Evolutionary conservation across 805 yeast species (phyloP).

Genomic region (Kodamaea nitidulidarum): DNA sequence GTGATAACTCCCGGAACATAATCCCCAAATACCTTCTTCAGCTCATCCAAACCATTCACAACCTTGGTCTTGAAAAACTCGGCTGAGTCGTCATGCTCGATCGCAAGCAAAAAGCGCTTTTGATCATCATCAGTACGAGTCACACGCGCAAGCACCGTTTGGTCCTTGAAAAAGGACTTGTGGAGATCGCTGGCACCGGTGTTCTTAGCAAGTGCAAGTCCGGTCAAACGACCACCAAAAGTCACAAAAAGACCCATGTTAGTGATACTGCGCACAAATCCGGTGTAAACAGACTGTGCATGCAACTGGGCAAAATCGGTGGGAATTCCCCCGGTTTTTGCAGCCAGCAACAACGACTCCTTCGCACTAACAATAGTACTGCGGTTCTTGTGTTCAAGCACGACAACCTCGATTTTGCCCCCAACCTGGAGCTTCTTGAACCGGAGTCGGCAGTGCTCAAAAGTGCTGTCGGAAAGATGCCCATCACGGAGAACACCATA

Average conservation of each 20-base stretch:
- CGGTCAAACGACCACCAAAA: constrained; percentile 77
- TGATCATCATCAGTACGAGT: constrained; percentile 64
- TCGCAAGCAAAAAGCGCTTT: constrained; percentile 65
- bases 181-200: constrained; percentile 51
- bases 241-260: constrained; percentile 77
- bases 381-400: constrained; percentile 62
- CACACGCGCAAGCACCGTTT: constrained; percentile 68
- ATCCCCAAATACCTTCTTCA: constrained; percentile 48
- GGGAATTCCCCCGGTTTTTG: constrained; percentile 54
- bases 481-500: constrained; percentile 72
- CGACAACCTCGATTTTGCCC: constrained; percentile 53
- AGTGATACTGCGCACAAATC: constrained; percentile 77
- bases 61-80: constrained; percentile 26
- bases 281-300: constrained; percentile 51
- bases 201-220: constrained; percentile 74
- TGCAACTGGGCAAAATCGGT: constrained; percentile 52
- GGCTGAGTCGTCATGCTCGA: constrained; percentile 36
- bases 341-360: constrained; percentile 61
- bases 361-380: constrained; percentile 64
- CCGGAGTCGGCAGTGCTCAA: constrained; percentile 64
- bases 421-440: constrained; percentile 65
- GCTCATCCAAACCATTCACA: constrained; percentile 57
- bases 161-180: constrained; percentile 55
- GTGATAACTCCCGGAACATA: constrained; percentile 58
- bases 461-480: constrained; percentile 73